Evolutionary conservation across 345 rosid genomes (phyloP).

Genomic region (Geranium brycei): DNA sequence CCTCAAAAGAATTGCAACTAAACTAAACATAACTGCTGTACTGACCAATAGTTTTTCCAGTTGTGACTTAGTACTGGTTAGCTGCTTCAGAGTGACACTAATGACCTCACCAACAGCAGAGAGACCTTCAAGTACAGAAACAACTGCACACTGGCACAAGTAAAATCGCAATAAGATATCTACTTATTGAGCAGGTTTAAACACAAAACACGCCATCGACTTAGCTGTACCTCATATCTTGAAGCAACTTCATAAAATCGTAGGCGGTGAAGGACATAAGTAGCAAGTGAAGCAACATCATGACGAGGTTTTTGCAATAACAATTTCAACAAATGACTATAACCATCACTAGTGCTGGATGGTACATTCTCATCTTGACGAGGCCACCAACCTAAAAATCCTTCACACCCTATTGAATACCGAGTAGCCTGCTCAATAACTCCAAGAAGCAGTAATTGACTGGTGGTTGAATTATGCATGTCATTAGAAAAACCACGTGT

Average conservation of each 20-base stretch:
- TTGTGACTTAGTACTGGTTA: slow-evolving; percentile 49
- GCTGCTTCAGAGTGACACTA: slow-evolving; percentile 29
- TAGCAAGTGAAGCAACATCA: slow-evolving; percentile 71
- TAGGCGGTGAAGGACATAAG: slow-evolving; percentile 71
- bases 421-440: slow-evolving; percentile 85
- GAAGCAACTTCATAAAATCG: slow-evolving; percentile 83
- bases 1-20: too few relatives aligned
- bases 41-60: slow-evolving; percentile 77
- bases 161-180: slow-evolving; percentile 13
- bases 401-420: slow-evolving; percentile 86
- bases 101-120: slow-evolving; percentile 26
- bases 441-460: slow-evolving; percentile 53
- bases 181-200: slow-evolving; percentile 4
- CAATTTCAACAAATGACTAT: slow-evolving; percentile 58
- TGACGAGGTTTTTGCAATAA: slow-evolving; percentile 72
- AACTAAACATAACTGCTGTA: background rate
- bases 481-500: slow-evolving; percentile 35
- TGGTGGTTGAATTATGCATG: slow-evolving; percentile 39
- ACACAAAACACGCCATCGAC: slow-evolving; percentile 1
- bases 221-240: slow-evolving; percentile 65
- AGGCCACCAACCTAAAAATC: slow-evolving; percentile 95
- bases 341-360: slow-evolving; percentile 62
- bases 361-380: slow-evolving; percentile 74
- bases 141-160: slow-evolving; percentile 53
- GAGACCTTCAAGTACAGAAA: slow-evolving; percentile 48